Evolutionary conservation across 805 yeast species (phyloP).

Genomic region (Candida dajiaensis): DNA sequence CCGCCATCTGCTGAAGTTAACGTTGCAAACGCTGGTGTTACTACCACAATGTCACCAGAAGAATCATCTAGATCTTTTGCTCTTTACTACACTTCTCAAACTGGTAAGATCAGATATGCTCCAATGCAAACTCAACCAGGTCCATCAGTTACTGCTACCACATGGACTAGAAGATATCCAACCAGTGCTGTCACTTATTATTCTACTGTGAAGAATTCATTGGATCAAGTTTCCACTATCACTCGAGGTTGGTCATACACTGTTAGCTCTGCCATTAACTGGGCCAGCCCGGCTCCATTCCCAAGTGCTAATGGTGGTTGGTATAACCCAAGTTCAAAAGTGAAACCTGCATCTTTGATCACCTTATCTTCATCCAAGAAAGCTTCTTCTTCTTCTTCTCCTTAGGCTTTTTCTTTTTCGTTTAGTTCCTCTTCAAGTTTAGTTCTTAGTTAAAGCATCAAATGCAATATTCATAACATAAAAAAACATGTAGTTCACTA

Average conservation of each 20-base stretch:
- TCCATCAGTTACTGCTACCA: conserved; percentile 52
- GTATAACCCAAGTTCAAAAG: conserved; percentile 45
- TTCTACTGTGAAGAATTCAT: conserved; percentile 31
- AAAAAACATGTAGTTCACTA: too few species aligned
- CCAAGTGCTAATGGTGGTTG: conserved; percentile 59
- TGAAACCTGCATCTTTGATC: neutral
- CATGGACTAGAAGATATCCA: conserved; percentile 63
- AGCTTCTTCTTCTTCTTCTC: neutral
- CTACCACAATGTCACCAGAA: conserved; percentile 32
- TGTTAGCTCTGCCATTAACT: conserved; percentile 55
- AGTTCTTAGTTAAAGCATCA: neutral
- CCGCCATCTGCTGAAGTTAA: conserved; percentile 37
- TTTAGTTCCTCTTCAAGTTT: too few species aligned
- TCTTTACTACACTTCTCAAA: conserved; percentile 70
- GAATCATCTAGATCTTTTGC: conserved; percentile 49
- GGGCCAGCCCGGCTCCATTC: conserved; percentile 64
- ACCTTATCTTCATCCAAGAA: neutral
- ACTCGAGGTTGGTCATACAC: conserved; percentile 86
- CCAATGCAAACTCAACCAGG: conserved; percentile 94
- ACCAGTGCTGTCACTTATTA: conserved; percentile 64
- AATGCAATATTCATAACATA: too few species aligned
- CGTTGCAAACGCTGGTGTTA: conserved; percentile 24
- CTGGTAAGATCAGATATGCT: conserved; percentile 74
- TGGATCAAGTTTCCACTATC: conserved; percentile 49
- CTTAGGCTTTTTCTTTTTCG: too few species aligned